These are phyloP conservation scores for Tylopilus sp. DNA, from an alignment of 1,284 basidiomycete species.

Conservation along the genomic window DNA sequence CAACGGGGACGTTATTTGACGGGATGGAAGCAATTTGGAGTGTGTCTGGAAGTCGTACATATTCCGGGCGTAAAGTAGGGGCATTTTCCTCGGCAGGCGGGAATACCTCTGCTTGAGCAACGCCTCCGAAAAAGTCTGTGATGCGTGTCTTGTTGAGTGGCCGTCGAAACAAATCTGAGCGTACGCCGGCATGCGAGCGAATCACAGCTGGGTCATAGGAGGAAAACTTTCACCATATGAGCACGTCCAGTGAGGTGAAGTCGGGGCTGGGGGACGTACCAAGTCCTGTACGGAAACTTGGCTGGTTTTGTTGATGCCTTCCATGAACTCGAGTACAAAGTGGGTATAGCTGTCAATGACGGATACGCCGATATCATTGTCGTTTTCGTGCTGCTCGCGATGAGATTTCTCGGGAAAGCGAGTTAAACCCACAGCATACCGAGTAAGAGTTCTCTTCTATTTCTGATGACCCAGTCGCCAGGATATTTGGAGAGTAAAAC, in stretches of 20 bases:
- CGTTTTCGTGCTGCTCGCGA: slow-evolving; percentile 76
- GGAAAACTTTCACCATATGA: slow-evolving; percentile 57
- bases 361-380: slow-evolving; percentile 90
- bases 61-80: not conserved
- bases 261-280: slow-evolving; percentile 44
- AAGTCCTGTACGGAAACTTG: slow-evolving; percentile 80
- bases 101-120: slow-evolving; percentile 74
- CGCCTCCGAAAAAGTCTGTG: slow-evolving; percentile 96
- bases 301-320: slow-evolving; percentile 88
- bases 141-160: slow-evolving; percentile 68
- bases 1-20: slow-evolving; percentile 1
- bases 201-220: slow-evolving; percentile 75
- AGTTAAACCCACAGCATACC: slow-evolving; percentile 44
- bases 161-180: slow-evolving; percentile 79
- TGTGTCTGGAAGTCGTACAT: not conserved
- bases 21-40: not conserved
- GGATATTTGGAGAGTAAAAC: slow-evolving; percentile 93
- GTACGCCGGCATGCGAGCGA: slow-evolving; percentile 83
- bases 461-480: slow-evolving; percentile 87
- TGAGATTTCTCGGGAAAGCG: slow-evolving; percentile 9
- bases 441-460: slow-evolving; percentile 95
- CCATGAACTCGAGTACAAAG: slow-evolving; percentile 87
- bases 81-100: slow-evolving; percentile 14
- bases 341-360: slow-evolving; percentile 97
- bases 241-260: not conserved